Conservation (phyloP, 495 filamentous ascomycete species). For the Annulohypoxylon bovei region DNA sequence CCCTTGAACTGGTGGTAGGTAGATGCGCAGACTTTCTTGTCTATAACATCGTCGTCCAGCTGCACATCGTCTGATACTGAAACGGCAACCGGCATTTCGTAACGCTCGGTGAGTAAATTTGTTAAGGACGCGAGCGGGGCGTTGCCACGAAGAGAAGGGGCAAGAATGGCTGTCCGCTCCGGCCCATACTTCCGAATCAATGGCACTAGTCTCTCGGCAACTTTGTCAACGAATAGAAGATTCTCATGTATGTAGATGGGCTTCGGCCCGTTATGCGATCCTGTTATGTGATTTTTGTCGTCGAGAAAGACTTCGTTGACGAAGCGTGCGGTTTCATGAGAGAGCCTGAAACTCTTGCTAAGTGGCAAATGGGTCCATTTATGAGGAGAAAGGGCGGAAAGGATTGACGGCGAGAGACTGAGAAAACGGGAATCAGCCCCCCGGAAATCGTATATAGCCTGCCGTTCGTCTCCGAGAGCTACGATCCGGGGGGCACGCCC, state of each 20-base stretch:
- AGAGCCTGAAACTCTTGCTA: slow-evolving; percentile 3
- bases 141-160: slow-evolving; percentile 1
- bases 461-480: slow-evolving; percentile 1
- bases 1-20: slow-evolving; percentile 11
- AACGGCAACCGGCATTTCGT: slow-evolving; percentile 6
- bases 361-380: slow-evolving; percentile 1
- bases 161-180: slow-evolving; percentile 1
- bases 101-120: not conserved
- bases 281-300: not conserved
- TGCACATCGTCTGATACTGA: not conserved
- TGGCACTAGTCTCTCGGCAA: not conserved
- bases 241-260: slow-evolving; percentile 1
- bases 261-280: not conserved
- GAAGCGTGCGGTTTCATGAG: not conserved
- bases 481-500: not conserved
- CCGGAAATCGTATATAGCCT: slow-evolving; percentile 7
- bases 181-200: not conserved
- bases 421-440: slow-evolving; percentile 2
- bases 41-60: not conserved
- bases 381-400: not conserved
- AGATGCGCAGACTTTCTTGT: not conserved
- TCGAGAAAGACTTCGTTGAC: slow-evolving; percentile 2
- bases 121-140: not conserved
- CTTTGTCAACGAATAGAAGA: not conserved
- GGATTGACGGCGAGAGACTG: not conserved